Evolutionary conservation across 768 basidiomycete species (phyloP), one percentile per base, ranked within the genome.

Genomic region (Mycena floridula): DNA sequence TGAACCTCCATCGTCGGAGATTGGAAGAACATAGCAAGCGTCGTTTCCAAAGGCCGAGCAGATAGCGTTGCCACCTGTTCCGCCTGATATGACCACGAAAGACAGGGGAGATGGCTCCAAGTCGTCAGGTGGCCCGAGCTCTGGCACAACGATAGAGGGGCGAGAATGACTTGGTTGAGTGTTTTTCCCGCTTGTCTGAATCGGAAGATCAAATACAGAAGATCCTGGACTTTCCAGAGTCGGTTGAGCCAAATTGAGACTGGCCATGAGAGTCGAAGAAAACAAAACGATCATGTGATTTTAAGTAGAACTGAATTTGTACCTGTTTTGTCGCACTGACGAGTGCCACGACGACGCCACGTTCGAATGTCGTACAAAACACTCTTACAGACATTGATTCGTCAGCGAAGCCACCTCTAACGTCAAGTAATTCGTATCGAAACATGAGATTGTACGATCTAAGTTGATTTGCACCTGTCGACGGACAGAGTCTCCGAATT

Each of bases 1-100:
- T 3, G 89, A 92, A 36, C 94, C 94, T 1, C 94, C 94, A 60
- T 97, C 92, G 58, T 97, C 94, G 5, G 91, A 94, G 25, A 97
- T 89, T 5, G 94, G 94, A 25, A 97, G 70, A 21, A 93, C 82
- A 56, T 93, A 91, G 56, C 80, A 84, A 20, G 87, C 82, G 48
- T 71, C 56, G 15, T 72, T 63, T 3, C 73, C 74, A 57, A 97
- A 96, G 3, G 91, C 89, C 30, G 85, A 70, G 52, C 89, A 92
- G 51, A 97, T 86, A 18, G 87, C 76, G 58, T 97, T 97, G 40
- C 91, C 90, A 32, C 93, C 93, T 25, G 92, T 92, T n/a, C 93
- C 93, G 0, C 93, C 93, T 40, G 90, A 93, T 44, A 97, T 77
- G 40, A 96, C 76, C 6, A 93, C 60, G 58, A 76, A 85, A 2